Evolutionary conservation across 2,329 filamentous ascomycete genomes (phyloP).

Genomic region (Colletotrichum lindemuthianum): DNA sequence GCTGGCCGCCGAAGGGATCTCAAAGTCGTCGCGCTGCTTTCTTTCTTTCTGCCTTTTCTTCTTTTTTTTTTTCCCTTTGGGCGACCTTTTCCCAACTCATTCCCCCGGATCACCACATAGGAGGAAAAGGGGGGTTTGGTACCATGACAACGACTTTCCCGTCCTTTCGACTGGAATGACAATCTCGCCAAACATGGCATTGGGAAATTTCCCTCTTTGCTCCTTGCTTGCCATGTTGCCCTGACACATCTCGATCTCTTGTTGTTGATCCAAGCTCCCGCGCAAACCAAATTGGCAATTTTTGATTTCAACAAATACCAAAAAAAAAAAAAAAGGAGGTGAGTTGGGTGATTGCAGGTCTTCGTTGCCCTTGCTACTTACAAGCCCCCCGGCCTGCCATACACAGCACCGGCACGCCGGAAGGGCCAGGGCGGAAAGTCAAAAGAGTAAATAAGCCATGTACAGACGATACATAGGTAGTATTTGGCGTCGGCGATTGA

Average conservation of each 20-base stretch:
- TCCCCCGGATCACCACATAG: background rate
- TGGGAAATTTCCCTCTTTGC: constrained; percentile 1
- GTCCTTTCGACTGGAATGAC: background rate
- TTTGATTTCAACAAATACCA: constrained; percentile 10
- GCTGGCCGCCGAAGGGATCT: no score
- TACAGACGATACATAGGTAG: no score
- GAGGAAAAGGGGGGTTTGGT: background rate
- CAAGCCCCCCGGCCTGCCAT: constrained; percentile 3
- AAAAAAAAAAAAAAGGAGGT: constrained; percentile 13
- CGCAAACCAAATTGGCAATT: constrained; percentile 3
- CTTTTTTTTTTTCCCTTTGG: background rate
- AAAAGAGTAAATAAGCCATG: no score
- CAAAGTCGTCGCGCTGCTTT: background rate
- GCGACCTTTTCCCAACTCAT: background rate
- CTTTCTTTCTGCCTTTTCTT: constrained; percentile 2
- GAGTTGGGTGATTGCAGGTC: constrained; percentile 1
- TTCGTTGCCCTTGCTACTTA: constrained; percentile 13
- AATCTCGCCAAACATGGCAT: constrained; percentile 16
- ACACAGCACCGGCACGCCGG: no score
- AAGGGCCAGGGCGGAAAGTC: no score
- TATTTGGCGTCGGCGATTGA: constrained; percentile 15
- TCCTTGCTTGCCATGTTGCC: no score
- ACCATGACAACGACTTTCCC: no score
- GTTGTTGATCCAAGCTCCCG: constrained; percentile 3
- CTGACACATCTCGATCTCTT: constrained; percentile 1